Conservation (phyloP, 495 filamentous ascomycete species). For the Extremus antarcticus region DNA sequence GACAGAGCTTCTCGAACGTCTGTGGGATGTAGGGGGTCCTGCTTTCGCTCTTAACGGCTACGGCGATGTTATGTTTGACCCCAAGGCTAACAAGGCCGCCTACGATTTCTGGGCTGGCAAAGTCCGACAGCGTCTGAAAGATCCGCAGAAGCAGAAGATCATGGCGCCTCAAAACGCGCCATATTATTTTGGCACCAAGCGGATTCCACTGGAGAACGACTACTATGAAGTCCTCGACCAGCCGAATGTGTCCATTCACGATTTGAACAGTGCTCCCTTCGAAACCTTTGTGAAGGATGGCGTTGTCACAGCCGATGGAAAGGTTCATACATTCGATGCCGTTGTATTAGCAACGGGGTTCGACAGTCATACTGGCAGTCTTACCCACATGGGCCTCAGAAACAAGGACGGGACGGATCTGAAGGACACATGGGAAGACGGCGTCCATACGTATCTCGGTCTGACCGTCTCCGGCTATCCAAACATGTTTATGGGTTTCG, state of each 20-base stretch:
- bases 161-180: slow-evolving; percentile 11
- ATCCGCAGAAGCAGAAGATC: slow-evolving; percentile 15
- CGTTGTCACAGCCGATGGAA: slow-evolving; percentile 4
- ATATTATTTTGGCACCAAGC: slow-evolving; percentile 15
- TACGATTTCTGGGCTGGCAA: slow-evolving; percentile 15
- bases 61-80: slow-evolving; percentile 9
- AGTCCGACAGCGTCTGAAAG: slow-evolving; percentile 9
- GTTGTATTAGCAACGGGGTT: slow-evolving; percentile 21
- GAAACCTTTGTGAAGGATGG: slow-evolving; percentile 5
- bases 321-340: slow-evolving; percentile 14
- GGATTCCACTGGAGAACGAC: slow-evolving; percentile 13
- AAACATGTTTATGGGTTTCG: slow-evolving; percentile 16
- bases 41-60: slow-evolving; percentile 1
- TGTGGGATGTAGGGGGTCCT: slow-evolving; percentile 11
- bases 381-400: slow-evolving; percentile 10
- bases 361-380: slow-evolving; percentile 11
- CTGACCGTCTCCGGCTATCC: slow-evolving; percentile 17
- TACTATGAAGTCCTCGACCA: slow-evolving; percentile 24
- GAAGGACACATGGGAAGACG: slow-evolving; percentile 12
- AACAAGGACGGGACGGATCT: slow-evolving; percentile 3
- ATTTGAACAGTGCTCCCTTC: slow-evolving; percentile 12
- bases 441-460: slow-evolving; percentile 16
- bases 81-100: slow-evolving; percentile 11
- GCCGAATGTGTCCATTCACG: slow-evolving; percentile 9
- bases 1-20: slow-evolving; percentile 6